A percentile compares a stretch with the other conserved stretches of the same genome.
These are phyloP conservation scores for Lachnellula cervina DNA, from an alignment of 2,329 filamentous ascomycete genomes.

Conservation along the genomic window DNA sequence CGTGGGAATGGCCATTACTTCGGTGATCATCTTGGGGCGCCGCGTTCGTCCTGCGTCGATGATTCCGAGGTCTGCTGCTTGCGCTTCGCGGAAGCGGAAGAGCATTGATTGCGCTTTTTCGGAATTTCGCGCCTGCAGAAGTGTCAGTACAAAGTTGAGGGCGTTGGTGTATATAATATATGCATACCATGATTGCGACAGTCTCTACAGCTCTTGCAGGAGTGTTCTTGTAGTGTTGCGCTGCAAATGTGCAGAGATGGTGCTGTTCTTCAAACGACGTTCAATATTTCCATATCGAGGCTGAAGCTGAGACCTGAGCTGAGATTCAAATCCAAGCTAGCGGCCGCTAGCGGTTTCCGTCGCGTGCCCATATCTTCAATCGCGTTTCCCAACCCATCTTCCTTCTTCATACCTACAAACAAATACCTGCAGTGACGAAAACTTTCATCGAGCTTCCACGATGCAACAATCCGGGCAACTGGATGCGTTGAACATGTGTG, in stretches of 20 bases:
- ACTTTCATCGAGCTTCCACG: slow-evolving; percentile 30
- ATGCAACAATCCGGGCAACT: slow-evolving; percentile 23
- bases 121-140: slow-evolving; percentile 77
- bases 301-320: too few species aligned
- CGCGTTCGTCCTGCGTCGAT: slow-evolving; percentile 87
- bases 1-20: slow-evolving; percentile 73
- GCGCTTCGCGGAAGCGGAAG: slow-evolving; percentile 97
- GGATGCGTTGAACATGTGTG: slow-evolving; percentile 29
- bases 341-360: slow-evolving; percentile 10
- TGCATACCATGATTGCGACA: slow-evolving; percentile 27
- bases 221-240: not conserved
- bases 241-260: not conserved
- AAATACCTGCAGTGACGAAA: slow-evolving; percentile 32
- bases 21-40: slow-evolving; percentile 85
- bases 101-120: slow-evolving; percentile 99
- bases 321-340: not conserved
- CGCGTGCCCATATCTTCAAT: slow-evolving; percentile 10
- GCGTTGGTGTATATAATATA: too few species aligned
- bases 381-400: slow-evolving; percentile 11
- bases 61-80: slow-evolving; percentile 93
- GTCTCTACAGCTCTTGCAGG: not conserved
- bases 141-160: too few species aligned
- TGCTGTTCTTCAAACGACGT: not conserved
- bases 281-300: not conserved
- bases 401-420: slow-evolving; percentile 13